Evolutionary conservation across 2,329 filamentous ascomycete genomes (phyloP).

Genomic region (Cladophialophora chaetospira): DNA sequence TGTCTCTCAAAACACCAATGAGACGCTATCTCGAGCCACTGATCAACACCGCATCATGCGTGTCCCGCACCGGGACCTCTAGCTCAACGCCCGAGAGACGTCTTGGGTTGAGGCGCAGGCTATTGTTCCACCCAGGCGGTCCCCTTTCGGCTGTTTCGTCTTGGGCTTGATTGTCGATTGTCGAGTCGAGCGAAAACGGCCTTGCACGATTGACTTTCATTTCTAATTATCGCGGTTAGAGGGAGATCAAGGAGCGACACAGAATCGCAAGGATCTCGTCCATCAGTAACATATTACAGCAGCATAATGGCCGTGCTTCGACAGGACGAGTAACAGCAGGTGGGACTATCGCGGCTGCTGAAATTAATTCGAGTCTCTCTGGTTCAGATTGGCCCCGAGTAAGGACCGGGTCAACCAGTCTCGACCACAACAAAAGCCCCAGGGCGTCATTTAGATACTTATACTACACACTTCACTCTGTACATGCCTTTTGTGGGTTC

Average conservation of each 20-base stretch:
- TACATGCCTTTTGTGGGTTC: conserved; percentile 7
- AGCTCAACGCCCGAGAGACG: conserved; percentile 1
- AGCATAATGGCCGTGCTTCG: neutral
- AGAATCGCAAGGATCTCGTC: too few relatives aligned
- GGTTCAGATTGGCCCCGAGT: conserved; percentile 19
- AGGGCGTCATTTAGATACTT: conserved; percentile 1
- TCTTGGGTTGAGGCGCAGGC: conserved; percentile 7
- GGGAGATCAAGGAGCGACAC: too few relatives aligned
- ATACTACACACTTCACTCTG: too few relatives aligned
- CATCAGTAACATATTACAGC: too few relatives aligned
- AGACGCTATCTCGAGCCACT: conserved; percentile 14
- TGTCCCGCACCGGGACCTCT: neutral
- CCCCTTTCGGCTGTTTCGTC: neutral
- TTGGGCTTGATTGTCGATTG: neutral
- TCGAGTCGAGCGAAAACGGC: neutral
- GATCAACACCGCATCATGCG: conserved; percentile 14
- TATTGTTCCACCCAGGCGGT: conserved; percentile 4
- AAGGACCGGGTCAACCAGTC: conserved; percentile 12
- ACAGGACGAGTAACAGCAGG: conserved; percentile 5
- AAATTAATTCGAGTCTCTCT: conserved; percentile 23
- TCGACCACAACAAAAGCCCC: conserved; percentile 6
- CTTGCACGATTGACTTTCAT: neutral
- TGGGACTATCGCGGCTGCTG: conserved; percentile 21
- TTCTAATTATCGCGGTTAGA: too few relatives aligned
- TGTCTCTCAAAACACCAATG: conserved; percentile 15